Conservation (phyloP, 495 filamentous ascomycete genomes). For the Lophiostoma macrostomum region DNA sequence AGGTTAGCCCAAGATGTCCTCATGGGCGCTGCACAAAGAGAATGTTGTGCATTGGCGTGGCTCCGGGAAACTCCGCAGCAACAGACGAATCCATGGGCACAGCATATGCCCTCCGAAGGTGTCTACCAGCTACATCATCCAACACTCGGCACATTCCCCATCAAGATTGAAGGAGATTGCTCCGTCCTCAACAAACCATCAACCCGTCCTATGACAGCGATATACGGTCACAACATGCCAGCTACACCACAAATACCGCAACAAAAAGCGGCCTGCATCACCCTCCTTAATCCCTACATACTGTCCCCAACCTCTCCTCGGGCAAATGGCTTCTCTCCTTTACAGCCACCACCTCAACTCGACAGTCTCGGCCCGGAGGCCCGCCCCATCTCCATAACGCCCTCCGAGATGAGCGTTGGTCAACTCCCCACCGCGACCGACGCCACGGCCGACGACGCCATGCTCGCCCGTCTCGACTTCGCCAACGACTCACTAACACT, state of each 20-base stretch:
- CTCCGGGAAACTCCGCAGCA: slow-evolving; percentile 15
- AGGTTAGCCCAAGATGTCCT: slow-evolving; percentile 55
- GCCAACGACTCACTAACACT: slow-evolving; percentile 47
- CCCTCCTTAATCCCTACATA: slow-evolving; percentile 34
- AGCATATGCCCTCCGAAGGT: slow-evolving; percentile 47
- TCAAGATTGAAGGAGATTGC: slow-evolving; percentile 48
- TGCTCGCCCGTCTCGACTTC: slow-evolving; percentile 52
- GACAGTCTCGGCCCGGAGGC: neutral
- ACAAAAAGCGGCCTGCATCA: slow-evolving; percentile 26
- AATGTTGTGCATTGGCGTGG: slow-evolving; percentile 71
- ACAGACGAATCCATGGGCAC: slow-evolving; percentile 29
- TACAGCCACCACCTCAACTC: slow-evolving; percentile 10
- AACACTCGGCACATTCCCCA: slow-evolving; percentile 45
- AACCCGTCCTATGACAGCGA: slow-evolving; percentile 25
- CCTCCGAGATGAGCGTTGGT: slow-evolving; percentile 35
- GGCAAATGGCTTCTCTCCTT: slow-evolving; percentile 19
- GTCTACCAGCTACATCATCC: slow-evolving; percentile 73
- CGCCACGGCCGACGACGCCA: slow-evolving; percentile 44
- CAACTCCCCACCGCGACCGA: slow-evolving; percentile 42
- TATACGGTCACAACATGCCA: slow-evolving; percentile 34
- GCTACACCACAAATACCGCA: slow-evolving; percentile 2
- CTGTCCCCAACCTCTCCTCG: slow-evolving; percentile 27
- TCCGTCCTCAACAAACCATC: slow-evolving; percentile 40
- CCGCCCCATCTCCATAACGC: slow-evolving; percentile 24
- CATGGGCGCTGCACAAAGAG: slow-evolving; percentile 62